These are phyloP conservation scores for Ascoidea tarda DNA, from an alignment of 805 yeast genomes.

Conservation along the genomic window DNA sequence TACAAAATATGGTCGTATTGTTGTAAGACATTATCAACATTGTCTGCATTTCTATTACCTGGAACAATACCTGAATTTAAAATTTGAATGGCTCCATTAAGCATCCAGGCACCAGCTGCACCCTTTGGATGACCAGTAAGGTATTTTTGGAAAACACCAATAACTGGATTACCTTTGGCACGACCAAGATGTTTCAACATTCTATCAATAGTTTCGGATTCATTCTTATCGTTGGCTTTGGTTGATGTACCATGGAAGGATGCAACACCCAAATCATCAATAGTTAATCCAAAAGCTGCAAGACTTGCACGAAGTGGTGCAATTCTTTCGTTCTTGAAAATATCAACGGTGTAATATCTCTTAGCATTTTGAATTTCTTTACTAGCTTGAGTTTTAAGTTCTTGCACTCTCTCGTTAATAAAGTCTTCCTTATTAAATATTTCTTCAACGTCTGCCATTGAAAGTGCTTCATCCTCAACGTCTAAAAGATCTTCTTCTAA, in stretches of 20 bases:
- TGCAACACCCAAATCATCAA: slow-evolving; percentile 93
- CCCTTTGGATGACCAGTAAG: slow-evolving; percentile 99
- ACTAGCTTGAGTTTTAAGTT: slow-evolving; percentile 70
- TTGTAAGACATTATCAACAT: slow-evolving; percentile 73
- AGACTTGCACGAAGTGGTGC: slow-evolving; percentile 96
- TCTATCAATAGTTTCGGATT: slow-evolving; percentile 75
- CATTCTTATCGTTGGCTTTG: slow-evolving; percentile 97
- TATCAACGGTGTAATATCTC: slow-evolving; percentile 90
- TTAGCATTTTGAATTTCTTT: slow-evolving; percentile 82
- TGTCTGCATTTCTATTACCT: slow-evolving; percentile 98
- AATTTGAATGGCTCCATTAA: slow-evolving; percentile 94
- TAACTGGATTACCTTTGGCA: slow-evolving; percentile 92
- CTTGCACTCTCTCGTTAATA: slow-evolving; percentile 75
- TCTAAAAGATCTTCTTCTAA: slow-evolving; percentile 58
- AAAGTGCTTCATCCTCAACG: slow-evolving; percentile 21
- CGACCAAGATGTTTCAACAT: slow-evolving; percentile 96
- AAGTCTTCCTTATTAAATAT: slow-evolving; percentile 26
- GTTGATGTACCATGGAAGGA: slow-evolving; percentile 99
- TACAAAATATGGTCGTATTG: slow-evolving; percentile 79
- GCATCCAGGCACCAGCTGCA: slow-evolving; percentile 99
- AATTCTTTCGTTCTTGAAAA: slow-evolving; percentile 81
- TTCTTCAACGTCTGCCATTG: slow-evolving; percentile 32
- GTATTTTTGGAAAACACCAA: slow-evolving; percentile 97
- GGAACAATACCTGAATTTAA: slow-evolving; percentile 90
- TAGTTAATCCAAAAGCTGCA: slow-evolving; percentile 82